Percentiles rank a stretch among this genome's conserved stretches.
These are phyloP conservation scores for Schoenoplectus tabernaemontani DNA, from an alignment of 202 grass and related monocot genomes.

Conservation along the genomic window DNA sequence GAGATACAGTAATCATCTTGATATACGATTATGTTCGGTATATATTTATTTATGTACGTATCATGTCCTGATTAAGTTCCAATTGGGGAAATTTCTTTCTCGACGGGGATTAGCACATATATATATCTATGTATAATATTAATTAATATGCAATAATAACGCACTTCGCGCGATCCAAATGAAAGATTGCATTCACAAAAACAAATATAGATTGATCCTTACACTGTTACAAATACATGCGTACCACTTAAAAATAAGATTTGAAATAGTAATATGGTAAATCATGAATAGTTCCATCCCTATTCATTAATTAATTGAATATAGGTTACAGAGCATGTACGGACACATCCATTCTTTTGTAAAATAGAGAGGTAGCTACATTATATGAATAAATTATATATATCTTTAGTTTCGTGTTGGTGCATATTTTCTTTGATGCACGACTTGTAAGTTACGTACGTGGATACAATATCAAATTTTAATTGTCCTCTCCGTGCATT, in stretches of 20 bases:
- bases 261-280: not conserved
- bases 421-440: slow-evolving; percentile 6
- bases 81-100: not conserved
- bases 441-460: slow-evolving; percentile 6
- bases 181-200: not conserved
- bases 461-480: slow-evolving; percentile 4
- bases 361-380: not conserved
- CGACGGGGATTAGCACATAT: not conserved
- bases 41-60: not conserved
- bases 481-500: slow-evolving; percentile 6
- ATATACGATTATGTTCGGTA: not conserved
- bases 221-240: not conserved
- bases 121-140: not conserved
- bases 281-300: not conserved
- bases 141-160: not conserved
- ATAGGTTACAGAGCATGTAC: not conserved
- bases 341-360: slow-evolving; percentile 9
- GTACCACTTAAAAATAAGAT: not conserved
- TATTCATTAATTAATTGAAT: not conserved
- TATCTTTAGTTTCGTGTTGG: not conserved
- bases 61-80: not conserved
- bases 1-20: not conserved
- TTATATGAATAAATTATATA: not conserved
- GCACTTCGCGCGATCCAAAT: not conserved
- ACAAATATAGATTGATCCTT: not conserved